These are phyloP conservation scores for Abrus pulchellus DNA, from an alignment of 306 rosid species.

Conservation along the genomic window DNA sequence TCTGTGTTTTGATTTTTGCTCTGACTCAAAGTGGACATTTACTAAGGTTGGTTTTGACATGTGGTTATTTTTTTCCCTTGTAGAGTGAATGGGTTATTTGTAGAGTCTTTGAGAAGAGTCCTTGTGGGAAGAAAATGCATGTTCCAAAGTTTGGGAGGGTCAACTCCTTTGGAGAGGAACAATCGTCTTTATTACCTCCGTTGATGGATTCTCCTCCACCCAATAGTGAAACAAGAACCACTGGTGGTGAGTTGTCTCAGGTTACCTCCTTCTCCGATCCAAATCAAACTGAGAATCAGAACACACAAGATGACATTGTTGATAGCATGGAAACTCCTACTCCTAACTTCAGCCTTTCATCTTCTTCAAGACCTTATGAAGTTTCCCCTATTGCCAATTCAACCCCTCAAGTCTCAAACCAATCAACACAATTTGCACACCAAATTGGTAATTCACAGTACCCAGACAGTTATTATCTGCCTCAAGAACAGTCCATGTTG, in stretches of 20 bases:
- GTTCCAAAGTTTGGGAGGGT: slow-evolving; percentile 51
- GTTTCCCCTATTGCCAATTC: slow-evolving; percentile 24
- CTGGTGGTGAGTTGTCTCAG: slow-evolving; percentile 51
- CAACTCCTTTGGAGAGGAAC: slow-evolving; percentile 41
- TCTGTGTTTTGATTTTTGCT: background rate
- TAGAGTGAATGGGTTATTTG: slow-evolving; percentile 88
- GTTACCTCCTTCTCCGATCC: slow-evolving; percentile 77
- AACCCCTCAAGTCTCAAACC: background rate
- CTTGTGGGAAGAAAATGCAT: slow-evolving; percentile 53
- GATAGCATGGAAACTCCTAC: slow-evolving; percentile 31
- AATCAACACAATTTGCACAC: slow-evolving; percentile 37
- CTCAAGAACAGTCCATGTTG: slow-evolving; percentile 55
- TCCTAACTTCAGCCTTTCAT: slow-evolving; percentile 4
- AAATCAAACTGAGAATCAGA: slow-evolving; percentile 51
- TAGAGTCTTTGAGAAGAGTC: slow-evolving; percentile 65
- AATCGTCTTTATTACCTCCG: slow-evolving; percentile 55
- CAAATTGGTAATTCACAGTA: slow-evolving; percentile 40
- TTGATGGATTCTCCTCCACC: slow-evolving; percentile 64
- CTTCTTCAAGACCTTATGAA: slow-evolving; percentile 1
- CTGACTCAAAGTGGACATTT: background rate
- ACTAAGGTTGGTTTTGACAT: background rate
- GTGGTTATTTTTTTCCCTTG: background rate
- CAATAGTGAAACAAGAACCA: slow-evolving; percentile 46
- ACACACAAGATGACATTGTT: slow-evolving; percentile 45
- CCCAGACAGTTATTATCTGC: slow-evolving; percentile 25